phyloP scores from a whole-genome alignment of 352 stramenopile species.

The Phytophthora nicotianae region DNA sequence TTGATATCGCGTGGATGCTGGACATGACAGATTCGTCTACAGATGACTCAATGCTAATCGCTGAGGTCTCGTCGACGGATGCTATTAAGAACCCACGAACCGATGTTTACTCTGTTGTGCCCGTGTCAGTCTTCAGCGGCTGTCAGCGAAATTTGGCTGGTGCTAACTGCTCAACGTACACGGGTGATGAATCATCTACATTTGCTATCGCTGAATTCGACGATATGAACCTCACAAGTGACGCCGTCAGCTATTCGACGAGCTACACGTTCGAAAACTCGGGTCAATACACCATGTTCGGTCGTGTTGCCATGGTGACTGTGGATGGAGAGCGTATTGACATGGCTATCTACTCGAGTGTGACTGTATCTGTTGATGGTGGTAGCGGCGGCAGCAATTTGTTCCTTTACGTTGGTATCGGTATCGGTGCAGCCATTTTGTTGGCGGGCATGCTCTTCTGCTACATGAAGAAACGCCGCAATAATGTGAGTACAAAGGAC shows the following conservation, averaged over 20 bases:
- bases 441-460: constrained; percentile 70
- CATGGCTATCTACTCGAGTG: constrained; percentile 81
- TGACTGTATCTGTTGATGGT: constrained; percentile 58
- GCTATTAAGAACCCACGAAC: constrained; percentile 58
- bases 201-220: constrained; percentile 54
- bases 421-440: constrained; percentile 69
- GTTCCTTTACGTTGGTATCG: constrained; percentile 78
- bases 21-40: constrained; percentile 59
- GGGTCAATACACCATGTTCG: constrained; percentile 73
- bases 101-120: constrained; percentile 65
- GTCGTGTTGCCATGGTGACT: constrained; percentile 71
- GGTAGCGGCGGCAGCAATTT: constrained; percentile 50
- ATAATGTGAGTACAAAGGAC: constrained; percentile 65
- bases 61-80: constrained; percentile 64
- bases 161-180: constrained; percentile 74
- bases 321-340: constrained; percentile 76
- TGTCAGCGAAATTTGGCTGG: constrained; percentile 57
- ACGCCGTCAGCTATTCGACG: constrained; percentile 54
- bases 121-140: constrained; percentile 71
- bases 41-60: constrained; percentile 62
- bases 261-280: constrained; percentile 63
- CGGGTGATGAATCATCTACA: constrained; percentile 57
- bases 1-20: constrained; percentile 68
- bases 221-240: constrained; percentile 70
- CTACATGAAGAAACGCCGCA: constrained; percentile 68